A percentile compares a stretch with the other conserved stretches of the same genome.
These are phyloP conservation scores for Pseudonitzschia multistriata DNA, from an alignment of 108 stramenopile species.

Conservation along the genomic window DNA sequence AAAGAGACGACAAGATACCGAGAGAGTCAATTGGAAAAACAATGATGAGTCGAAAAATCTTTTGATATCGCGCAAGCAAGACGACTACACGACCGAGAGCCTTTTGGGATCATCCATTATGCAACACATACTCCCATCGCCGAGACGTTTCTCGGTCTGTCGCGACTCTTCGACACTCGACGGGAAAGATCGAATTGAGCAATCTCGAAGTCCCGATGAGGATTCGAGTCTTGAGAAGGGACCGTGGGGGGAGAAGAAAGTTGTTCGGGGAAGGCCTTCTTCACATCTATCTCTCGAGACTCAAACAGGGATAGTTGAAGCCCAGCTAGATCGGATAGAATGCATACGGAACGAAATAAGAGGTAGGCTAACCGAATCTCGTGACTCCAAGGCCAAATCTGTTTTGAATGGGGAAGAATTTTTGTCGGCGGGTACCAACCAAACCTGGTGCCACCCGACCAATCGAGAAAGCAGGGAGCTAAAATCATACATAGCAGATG, in stretches of 20 bases:
- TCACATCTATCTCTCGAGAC: not conserved
- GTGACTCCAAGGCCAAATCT: not conserved
- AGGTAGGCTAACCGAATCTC: not conserved
- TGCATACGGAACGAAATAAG: not conserved
- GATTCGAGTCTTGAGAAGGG: not conserved
- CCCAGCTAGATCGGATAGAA: conserved; percentile 7
- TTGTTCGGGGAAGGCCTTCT: not conserved
- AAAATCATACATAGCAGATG: not conserved
- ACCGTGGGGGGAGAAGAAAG: not conserved
- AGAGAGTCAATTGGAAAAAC: too few species aligned
- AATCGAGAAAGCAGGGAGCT: not conserved
- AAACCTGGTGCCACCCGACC: not conserved
- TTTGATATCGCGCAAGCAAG: too few species aligned
- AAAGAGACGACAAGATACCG: too few species aligned
- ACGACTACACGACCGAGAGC: too few species aligned
- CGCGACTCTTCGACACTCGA: not conserved
- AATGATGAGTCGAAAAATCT: too few species aligned
- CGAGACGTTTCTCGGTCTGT: not conserved
- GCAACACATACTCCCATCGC: not conserved
- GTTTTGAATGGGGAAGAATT: not conserved
- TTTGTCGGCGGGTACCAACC: not conserved
- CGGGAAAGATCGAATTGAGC: not conserved
- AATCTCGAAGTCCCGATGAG: not conserved
- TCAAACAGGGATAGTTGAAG: not conserved
- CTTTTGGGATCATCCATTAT: too few species aligned